Evolutionary conservation across 2,329 filamentous ascomycete species (phyloP), one percentile per base, ranked within the genome.

Genomic region (Chaetothyriales sp.): DNA sequence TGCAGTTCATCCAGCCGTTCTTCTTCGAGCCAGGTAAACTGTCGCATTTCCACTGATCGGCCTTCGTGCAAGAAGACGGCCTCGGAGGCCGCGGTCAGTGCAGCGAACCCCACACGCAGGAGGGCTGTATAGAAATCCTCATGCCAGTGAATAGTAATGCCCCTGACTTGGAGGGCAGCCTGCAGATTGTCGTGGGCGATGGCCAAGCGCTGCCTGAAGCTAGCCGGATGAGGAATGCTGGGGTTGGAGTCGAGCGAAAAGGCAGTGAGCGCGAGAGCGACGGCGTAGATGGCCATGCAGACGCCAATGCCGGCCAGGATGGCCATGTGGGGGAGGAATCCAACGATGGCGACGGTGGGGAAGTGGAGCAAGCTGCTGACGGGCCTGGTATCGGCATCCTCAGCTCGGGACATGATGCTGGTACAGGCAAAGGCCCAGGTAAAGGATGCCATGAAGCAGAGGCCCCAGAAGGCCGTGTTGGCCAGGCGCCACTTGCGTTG

Each of bases 61-160:
- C 90, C 90, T 67, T 97, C 90, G 56, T 95, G 95, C 9, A 98
- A 73, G 63, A 95, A 97, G 0, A 97, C 92, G 2, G 90, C 90
- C 67, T 97, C 89, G 61, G 88, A 95, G 0, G 92, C 92, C 67
- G 94, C 90, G 0, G 88, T 94, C 55, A 97, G 80, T 10, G 90
- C 82, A 9, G 82, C 83, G 63, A 95, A 95, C 0, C 92, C 92
- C 37, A 88, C 80, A 54, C 89, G 83, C 2, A 97, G 75, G 4
- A 97, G 73, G 0, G 88, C 86, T 0, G 89, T 94, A 65, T 97
- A 98, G 64, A 97, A 95, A 65, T 98, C 92, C 74, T 97, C 94
- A 51, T 88, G 82, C 73, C 85, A 82, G 44, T 83, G 86, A 51
- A 97, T 79, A 10, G 83, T 80, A 40, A 95, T 80, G 43, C 85